Base-by-base conservation (phyloP, 164 flowering plant genomes). In the Umbilicus rupestris region DNA sequence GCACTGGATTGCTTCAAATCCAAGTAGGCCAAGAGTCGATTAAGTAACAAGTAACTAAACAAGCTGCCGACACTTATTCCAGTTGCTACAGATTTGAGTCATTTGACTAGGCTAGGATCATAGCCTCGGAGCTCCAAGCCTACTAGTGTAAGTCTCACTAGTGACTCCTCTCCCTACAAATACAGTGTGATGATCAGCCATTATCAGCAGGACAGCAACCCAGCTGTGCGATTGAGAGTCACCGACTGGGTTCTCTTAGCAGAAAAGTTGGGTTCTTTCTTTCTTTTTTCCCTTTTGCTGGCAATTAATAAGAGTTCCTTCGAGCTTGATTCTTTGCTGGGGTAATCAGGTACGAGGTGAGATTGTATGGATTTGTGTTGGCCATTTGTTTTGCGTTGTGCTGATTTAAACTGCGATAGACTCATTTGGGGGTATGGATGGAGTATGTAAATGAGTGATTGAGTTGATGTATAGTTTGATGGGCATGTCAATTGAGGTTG, bases 81-180 rank as follows among this genome's bases (percentile, higher is more conserved):
- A 33, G 30, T 3, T 7, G 15, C 42, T 22, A 20, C 7, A 63
- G 3, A n/a, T n/a, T n/a, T n/a, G n/a, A n/a, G n/a, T n/a, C n/a
- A n/a, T n/a, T n/a, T 20, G 17, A 35, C 6, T 41, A 63, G 65
- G 29, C 28, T 63, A 29, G 65, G 46, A 37, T 3, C 16, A 17
- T 1, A 33, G 65, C 22, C 14, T 31, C 64, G 64, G 64, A 7
- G 22, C 2, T 62, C 65, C 65, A 39, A 62, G 44, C 65, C 65
- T 62, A n/a, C 10, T n/a, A 62, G 17, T 35, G 28, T 62, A 62
- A 63, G 46, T 63, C 46, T 63, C 65, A 63, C 65, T 39, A 63
- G 65, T 63, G 65, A 46, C 29, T 37, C 42, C 65, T 63, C 39
- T 39, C 28, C 17, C n/a, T n/a, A n/a, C 20, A 60, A 29, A 63